phyloP scores from a whole-genome alignment of 768 basidiomycete species.

The Porphyrellus cyaneotinctus region DNA sequence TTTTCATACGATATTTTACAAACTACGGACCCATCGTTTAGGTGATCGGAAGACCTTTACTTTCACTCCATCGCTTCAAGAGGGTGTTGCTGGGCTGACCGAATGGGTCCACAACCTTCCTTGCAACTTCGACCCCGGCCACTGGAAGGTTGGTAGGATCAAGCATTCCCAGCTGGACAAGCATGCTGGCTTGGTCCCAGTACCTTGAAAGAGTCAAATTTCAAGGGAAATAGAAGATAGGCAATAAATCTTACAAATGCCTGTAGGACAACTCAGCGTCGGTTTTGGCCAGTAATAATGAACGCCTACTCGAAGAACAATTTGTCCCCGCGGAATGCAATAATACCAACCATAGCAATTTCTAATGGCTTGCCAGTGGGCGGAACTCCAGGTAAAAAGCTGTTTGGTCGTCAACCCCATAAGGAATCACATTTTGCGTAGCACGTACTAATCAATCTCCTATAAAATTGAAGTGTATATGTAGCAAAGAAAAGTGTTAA shows the following conservation, averaged over 20 bases:
- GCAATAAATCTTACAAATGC: conserved; percentile 14
- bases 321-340: conserved; percentile 48
- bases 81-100: conserved; percentile 37
- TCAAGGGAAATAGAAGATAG: not conserved
- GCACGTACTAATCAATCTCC: conserved; percentile 41
- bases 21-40: too few species aligned
- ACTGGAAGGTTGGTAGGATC: conserved; percentile 32
- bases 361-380: conserved; percentile 38
- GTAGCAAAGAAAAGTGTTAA: not conserved
- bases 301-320: conserved; percentile 41
- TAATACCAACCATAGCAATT: conserved; percentile 42
- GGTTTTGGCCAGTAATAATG: not conserved
- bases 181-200: conserved; percentile 47
- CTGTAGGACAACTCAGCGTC: conserved; percentile 5
- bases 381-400: conserved; percentile 33
- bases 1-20: not conserved
- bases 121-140: conserved; percentile 38
- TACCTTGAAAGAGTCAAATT: conserved; percentile 27
- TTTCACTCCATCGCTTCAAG: conserved; percentile 35
- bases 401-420: conserved; percentile 6
- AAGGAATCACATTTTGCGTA: not conserved
- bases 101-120: conserved; percentile 42
- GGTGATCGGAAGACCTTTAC: conserved; percentile 33
- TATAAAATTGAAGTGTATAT: conserved; percentile 8
- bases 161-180: conserved; percentile 42